Evolutionary conservation across 441 rosid species (phyloP).

Genomic region (Croton setiger): DNA sequence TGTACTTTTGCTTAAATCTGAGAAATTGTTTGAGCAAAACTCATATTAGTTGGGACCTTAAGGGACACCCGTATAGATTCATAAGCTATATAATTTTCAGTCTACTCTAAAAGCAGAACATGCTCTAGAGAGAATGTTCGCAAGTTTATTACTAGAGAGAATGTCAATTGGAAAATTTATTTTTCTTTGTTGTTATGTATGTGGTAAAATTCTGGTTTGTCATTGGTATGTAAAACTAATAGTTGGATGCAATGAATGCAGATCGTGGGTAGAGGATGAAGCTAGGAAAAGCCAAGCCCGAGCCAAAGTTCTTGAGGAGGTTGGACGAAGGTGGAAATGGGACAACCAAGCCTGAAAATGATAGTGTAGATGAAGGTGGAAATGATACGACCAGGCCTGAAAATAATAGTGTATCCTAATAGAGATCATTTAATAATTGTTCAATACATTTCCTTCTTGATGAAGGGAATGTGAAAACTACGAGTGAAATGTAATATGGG

Average conservation of each 20-base stretch:
- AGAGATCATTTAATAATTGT: conserved; percentile 5
- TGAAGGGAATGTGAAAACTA: neutral
- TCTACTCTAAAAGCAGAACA: neutral
- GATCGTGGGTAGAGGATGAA: conserved; percentile 94
- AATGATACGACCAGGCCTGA: conserved; percentile 55
- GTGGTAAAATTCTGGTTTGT: neutral
- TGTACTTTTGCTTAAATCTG: neutral
- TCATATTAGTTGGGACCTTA: neutral
- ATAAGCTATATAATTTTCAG: neutral
- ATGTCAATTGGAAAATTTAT: neutral
- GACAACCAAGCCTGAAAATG: conserved; percentile 39
- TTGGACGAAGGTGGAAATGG: conserved; percentile 89
- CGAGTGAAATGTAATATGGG: neutral
- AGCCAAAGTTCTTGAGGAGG: conserved; percentile 82
- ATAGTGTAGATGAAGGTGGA: conserved; percentile 61
- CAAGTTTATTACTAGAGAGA: neutral
- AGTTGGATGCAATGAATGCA: conserved; percentile 34
- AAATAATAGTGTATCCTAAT: neutral
- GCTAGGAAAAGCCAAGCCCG: conserved; percentile 87
- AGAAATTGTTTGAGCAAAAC: neutral
- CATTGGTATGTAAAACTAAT: conserved; percentile 9
- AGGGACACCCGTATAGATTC: neutral
- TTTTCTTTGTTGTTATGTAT: neutral
- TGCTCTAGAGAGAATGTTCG: neutral
- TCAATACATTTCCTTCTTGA: neutral